phyloP scores from a whole-genome alignment of 257 asterid genomes.

The Nicotiana obtusifolia region DNA sequence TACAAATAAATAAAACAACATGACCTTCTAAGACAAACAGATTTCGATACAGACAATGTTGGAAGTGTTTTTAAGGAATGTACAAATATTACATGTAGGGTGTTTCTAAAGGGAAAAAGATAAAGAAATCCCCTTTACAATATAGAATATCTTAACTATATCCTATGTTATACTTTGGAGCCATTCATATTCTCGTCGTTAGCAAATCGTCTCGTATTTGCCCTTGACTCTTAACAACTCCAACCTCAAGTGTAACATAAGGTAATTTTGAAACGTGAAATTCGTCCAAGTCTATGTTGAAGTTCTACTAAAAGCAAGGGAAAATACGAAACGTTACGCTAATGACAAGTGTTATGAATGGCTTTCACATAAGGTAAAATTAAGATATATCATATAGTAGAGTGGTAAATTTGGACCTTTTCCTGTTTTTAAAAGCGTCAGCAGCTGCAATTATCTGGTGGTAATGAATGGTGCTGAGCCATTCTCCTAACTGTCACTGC shows the following conservation, averaged over 20 bases:
- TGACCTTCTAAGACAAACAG: not conserved
- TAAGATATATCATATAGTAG: not conserved
- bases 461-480: not conserved
- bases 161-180: not conserved
- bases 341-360: not conserved
- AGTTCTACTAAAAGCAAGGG: not conserved
- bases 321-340: not conserved
- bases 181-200: not conserved
- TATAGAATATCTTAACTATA: not conserved
- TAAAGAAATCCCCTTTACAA: not conserved
- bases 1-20: not conserved
- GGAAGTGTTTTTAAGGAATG: not conserved
- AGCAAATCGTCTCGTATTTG: too few relatives aligned
- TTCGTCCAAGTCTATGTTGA: not conserved
- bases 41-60: not conserved
- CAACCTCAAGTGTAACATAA: not conserved
- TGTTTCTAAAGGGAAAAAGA: not conserved
- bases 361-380: not conserved
- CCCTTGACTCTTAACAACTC: not conserved
- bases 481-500: conserved; percentile 33
- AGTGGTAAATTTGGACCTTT: not conserved
- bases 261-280: not conserved
- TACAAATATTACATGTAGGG: not conserved
- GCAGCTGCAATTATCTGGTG: not conserved
- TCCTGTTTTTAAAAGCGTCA: not conserved